A percentile compares a stretch with the other conserved stretches of the same genome.
Evolutionary conservation across 441 rosid species (phyloP).

Genomic region (Adansonia madagascariensis): DNA sequence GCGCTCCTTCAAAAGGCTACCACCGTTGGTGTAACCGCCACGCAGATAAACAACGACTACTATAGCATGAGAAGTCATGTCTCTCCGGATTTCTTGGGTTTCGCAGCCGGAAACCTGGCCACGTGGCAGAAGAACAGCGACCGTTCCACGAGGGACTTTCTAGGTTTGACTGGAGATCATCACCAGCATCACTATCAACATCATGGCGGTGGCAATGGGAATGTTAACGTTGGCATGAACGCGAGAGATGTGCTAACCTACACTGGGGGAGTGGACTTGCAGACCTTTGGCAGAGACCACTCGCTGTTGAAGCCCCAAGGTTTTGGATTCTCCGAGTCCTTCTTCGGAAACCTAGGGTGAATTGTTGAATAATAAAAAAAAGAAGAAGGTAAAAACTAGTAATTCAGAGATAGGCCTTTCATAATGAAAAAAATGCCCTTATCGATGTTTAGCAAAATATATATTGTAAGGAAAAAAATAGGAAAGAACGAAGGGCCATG

Average conservation of each 20-base stretch:
- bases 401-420: not conserved
- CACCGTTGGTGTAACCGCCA: conserved; percentile 45
- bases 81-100: conserved; percentile 43
- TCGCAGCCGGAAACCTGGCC: conserved; percentile 42
- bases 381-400: conserved; percentile 19
- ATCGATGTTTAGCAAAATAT: not conserved
- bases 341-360: conserved; percentile 52
- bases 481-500: not conserved
- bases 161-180: conserved; percentile 64
- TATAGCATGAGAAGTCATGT: conserved; percentile 32
- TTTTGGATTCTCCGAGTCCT: conserved; percentile 54
- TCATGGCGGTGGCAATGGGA: conserved; percentile 24
- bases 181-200: conserved; percentile 9
- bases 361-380: conserved; percentile 30
- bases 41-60: conserved; percentile 39
- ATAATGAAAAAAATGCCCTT: conserved; percentile 28
- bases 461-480: not conserved
- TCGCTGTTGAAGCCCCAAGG: conserved; percentile 54
- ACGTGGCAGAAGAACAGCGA: conserved; percentile 71
- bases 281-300: conserved; percentile 49
- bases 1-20: conserved; percentile 94
- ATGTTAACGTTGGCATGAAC: conserved; percentile 48
- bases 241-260: conserved; percentile 53
- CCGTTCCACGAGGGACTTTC: conserved; percentile 83
- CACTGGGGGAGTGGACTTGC: conserved; percentile 54